Percentiles rank a stretch among this genome's conserved stretches.
Evolutionary conservation across 1,284 basidiomycete species (phyloP).

Genomic region (Sporisorium graminicola): DNA sequence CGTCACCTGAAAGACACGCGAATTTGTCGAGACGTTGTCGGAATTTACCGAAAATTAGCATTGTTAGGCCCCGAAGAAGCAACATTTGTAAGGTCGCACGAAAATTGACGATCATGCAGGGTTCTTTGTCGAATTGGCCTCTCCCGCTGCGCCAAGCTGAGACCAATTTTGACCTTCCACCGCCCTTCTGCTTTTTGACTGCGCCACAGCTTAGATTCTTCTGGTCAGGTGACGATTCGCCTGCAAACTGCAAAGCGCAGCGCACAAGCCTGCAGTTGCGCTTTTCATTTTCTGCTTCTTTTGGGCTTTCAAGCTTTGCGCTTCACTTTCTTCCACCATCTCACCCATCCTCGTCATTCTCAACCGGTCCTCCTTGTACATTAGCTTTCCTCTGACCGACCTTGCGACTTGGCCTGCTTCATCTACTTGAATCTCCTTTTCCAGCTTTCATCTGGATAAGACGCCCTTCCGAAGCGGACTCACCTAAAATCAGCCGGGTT

Average conservation of each 20-base stretch:
- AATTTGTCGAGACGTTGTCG: background rate
- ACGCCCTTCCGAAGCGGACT: background rate
- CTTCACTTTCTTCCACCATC: slow-evolving; percentile 2
- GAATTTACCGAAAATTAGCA: too few relatives aligned
- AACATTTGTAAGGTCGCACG: too few relatives aligned
- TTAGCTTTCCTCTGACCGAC: background rate
- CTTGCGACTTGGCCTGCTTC: background rate
- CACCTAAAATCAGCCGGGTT: background rate
- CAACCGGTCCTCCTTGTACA: background rate
- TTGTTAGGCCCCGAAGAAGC: too few relatives aligned
- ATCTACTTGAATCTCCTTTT: background rate
- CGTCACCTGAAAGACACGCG: background rate
- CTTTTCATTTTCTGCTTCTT: background rate
- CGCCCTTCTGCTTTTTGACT: too few relatives aligned
- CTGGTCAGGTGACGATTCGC: background rate
- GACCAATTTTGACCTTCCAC: too few relatives aligned
- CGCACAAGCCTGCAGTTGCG: slow-evolving; percentile 3
- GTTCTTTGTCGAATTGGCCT: too few relatives aligned
- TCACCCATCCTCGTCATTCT: too few relatives aligned
- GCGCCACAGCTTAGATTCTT: background rate
- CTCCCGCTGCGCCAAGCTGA: too few relatives aligned
- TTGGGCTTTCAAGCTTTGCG: too few relatives aligned
- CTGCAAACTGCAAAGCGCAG: background rate
- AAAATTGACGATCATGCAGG: too few relatives aligned
- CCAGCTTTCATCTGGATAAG: background rate